These are phyloP conservation scores for Saccharomycopsis schoenii DNA, from an alignment of 805 yeast genomes.

Conservation along the genomic window DNA sequence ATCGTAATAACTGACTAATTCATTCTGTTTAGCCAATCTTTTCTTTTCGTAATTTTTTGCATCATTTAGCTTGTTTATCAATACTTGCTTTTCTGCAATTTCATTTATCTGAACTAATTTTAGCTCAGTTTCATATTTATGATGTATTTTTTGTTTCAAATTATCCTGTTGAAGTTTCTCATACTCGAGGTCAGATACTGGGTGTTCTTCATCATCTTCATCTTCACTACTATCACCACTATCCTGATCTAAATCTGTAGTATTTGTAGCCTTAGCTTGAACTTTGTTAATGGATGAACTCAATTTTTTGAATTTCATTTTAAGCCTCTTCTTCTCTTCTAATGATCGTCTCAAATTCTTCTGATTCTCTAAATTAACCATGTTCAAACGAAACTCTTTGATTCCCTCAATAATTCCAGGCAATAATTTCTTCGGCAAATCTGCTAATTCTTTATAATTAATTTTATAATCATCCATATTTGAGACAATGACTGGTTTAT, in stretches of 20 bases:
- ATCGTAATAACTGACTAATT: conserved; percentile 5
- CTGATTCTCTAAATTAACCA: conserved; percentile 40
- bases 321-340: conserved; percentile 40
- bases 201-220: conserved; percentile 22
- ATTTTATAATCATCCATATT: conserved; percentile 32
- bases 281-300: conserved; percentile 30
- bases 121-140: conserved; percentile 3
- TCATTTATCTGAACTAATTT: conserved; percentile 4
- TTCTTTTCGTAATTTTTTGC: conserved; percentile 29
- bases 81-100: conserved; percentile 18
- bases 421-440: conserved; percentile 43
- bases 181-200: conserved; percentile 24
- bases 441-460: conserved; percentile 47
- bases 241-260: conserved; percentile 21
- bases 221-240: conserved; percentile 23
- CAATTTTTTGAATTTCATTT: conserved; percentile 36
- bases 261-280: conserved; percentile 13
- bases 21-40: conserved; percentile 23
- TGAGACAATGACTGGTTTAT: neutral
- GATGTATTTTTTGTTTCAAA: conserved; percentile 19
- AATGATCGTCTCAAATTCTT: conserved; percentile 40
- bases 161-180: conserved; percentile 22
- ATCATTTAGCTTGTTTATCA: conserved; percentile 21
- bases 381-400: conserved; percentile 46
- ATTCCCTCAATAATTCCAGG: conserved; percentile 45